Conservation (phyloP, 805 yeast species). For the Candida hispaniensis region DNA sequence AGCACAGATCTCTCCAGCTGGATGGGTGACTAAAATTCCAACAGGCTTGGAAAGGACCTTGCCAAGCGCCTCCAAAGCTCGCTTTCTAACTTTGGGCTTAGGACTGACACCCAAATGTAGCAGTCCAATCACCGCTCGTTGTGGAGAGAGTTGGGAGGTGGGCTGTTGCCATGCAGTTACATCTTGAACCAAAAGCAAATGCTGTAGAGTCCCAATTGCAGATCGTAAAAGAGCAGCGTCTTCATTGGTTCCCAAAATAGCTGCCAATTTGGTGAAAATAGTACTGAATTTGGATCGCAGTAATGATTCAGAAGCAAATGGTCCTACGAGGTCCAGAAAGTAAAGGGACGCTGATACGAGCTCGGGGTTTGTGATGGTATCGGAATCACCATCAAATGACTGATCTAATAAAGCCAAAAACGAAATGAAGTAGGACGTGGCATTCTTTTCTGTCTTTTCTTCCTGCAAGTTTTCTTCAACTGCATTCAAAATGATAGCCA, state of each 20-base stretch:
- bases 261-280: constrained; percentile 69
- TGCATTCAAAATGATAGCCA: constrained; percentile 74
- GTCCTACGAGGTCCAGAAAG: constrained; percentile 68
- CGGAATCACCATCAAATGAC: constrained; percentile 36
- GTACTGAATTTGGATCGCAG: constrained; percentile 66
- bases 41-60: constrained; percentile 51
- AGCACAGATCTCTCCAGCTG: constrained; percentile 61
- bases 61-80: constrained; percentile 84
- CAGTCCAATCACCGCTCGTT: constrained; percentile 68
- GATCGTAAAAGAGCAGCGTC: constrained; percentile 78
- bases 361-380: constrained; percentile 44
- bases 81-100: constrained; percentile 89
- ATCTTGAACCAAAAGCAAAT: constrained; percentile 71
- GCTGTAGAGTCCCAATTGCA: constrained; percentile 75
- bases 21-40: constrained; percentile 72
- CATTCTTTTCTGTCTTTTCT: constrained; percentile 45
- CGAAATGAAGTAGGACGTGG: constrained; percentile 79
- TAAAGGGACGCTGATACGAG: constrained; percentile 72
- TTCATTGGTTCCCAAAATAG: constrained; percentile 58
- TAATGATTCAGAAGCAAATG: constrained; percentile 48
- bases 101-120: constrained; percentile 72
- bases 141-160: constrained; percentile 47
- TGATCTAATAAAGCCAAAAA: constrained; percentile 74
- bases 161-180: constrained; percentile 52
- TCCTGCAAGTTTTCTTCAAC: constrained; percentile 80